phyloP scores from a whole-genome alignment of 139 green algal genomes.

The Coelastrella sp. region DNA sequence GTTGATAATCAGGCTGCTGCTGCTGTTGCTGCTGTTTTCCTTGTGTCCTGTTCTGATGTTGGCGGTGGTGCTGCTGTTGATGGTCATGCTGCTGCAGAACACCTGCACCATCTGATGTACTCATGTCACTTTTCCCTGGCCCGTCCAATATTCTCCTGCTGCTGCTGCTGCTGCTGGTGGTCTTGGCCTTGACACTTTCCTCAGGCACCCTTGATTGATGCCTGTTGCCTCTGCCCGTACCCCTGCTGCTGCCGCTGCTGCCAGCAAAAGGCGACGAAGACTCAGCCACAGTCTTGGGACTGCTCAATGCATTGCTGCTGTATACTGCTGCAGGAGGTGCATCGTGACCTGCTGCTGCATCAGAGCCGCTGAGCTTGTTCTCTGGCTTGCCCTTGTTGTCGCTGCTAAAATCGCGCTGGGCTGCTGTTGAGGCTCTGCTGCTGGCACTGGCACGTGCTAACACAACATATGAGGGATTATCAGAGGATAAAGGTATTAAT shows the following conservation, averaged over 20 bases:
- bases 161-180: conserved; percentile 17
- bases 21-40: not conserved
- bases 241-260: not conserved
- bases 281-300: too few species aligned
- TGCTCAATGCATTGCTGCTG: too few species aligned
- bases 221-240: too few species aligned
- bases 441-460: not conserved
- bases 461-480: not conserved
- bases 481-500: too few species aligned
- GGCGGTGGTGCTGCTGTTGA: too few species aligned
- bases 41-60: not conserved
- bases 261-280: too few species aligned
- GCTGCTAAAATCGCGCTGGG: not conserved
- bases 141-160: not conserved
- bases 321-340: not conserved
- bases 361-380: not conserved
- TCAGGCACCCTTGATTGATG: too few species aligned
- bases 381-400: too few species aligned
- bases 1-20: not conserved
- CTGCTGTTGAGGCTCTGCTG: not conserved
- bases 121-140: not conserved
- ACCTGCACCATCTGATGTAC: not conserved
- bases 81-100: not conserved
- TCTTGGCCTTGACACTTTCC: not conserved
- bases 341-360: not conserved